Evolutionary conservation across 495 filamentous ascomycete species (phyloP).

Genomic region (Hypomontagnella monticulosa): DNA sequence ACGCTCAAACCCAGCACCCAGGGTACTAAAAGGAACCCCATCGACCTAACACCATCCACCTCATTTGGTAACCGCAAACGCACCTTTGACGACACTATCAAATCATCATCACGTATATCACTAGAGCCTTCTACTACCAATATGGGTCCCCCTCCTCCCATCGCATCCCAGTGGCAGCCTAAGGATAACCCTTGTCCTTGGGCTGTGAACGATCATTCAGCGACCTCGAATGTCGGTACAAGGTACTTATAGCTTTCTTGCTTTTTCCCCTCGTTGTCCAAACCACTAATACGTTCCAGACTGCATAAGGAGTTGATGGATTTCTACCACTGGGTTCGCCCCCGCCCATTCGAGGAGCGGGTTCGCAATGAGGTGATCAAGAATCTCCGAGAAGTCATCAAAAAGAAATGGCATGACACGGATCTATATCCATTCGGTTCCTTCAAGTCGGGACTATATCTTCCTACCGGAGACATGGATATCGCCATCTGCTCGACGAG

Average conservation of each 20-base stretch:
- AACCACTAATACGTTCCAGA: slow-evolving; percentile 48
- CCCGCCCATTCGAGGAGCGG: slow-evolving; percentile 76
- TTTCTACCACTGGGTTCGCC: slow-evolving; percentile 84
- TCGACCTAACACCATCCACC: slow-evolving; percentile 43
- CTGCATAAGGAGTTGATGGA: slow-evolving; percentile 89
- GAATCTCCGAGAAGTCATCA: slow-evolving; percentile 64
- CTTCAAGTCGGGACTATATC: slow-evolving; percentile 87
- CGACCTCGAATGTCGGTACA: slow-evolving; percentile 52
- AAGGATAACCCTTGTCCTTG: slow-evolving; percentile 67
- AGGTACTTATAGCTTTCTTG: slow-evolving; percentile 56
- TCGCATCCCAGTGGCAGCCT: slow-evolving; percentile 68
- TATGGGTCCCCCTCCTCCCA: slow-evolving; percentile 52
- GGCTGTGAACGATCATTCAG: slow-evolving; percentile 61
- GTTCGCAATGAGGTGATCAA: slow-evolving; percentile 76
- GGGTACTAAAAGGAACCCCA: slow-evolving; percentile 11
- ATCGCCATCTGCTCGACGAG: slow-evolving; percentile 78
- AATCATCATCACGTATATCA: slow-evolving; percentile 54
- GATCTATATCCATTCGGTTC: slow-evolving; percentile 84
- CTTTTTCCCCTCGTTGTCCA: slow-evolving; percentile 19
- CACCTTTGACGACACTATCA: slow-evolving; percentile 74
- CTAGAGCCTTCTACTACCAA: slow-evolving; percentile 51
- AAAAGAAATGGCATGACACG: slow-evolving; percentile 60
- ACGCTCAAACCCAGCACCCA: neutral
- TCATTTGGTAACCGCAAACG: slow-evolving; percentile 68
- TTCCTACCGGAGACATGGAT: slow-evolving; percentile 94